Evolutionary conservation across 2,329 filamentous ascomycete species (phyloP).

Genomic region (Xylaria sp.): DNA sequence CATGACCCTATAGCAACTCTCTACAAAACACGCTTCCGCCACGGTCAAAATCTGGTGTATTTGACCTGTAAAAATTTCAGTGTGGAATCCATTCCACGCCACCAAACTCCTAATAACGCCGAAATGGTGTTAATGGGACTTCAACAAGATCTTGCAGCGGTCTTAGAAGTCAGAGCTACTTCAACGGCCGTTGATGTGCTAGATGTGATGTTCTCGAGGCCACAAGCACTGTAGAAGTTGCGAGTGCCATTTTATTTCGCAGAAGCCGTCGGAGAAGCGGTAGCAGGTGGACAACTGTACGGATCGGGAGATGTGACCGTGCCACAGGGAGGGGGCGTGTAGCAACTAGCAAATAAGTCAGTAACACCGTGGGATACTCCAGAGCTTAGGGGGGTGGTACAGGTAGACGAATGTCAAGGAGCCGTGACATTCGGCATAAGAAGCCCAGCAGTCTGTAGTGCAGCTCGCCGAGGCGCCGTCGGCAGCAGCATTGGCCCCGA

Average conservation of each 20-base stretch:
- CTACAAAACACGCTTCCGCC: background rate
- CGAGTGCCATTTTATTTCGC: background rate
- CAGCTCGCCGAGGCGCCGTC: background rate
- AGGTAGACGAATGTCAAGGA: constrained; percentile 25
- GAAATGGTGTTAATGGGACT: background rate
- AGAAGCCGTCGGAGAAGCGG: background rate
- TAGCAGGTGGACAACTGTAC: constrained; percentile 21
- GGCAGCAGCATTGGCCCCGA: background rate
- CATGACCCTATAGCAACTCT: background rate
- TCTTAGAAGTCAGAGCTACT: background rate
- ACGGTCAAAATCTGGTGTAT: background rate
- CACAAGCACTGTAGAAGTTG: background rate
- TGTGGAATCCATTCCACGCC: too few species aligned
- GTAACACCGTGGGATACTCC: background rate
- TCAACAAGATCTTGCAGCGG: background rate
- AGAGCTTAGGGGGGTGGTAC: constrained; percentile 7
- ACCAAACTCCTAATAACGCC: background rate
- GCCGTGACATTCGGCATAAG: constrained; percentile 27
- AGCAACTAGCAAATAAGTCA: constrained; percentile 23
- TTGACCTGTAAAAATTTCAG: background rate
- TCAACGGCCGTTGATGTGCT: background rate
- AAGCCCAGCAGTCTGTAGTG: constrained; percentile 25
- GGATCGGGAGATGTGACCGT: constrained; percentile 23
- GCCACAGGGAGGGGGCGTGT: constrained; percentile 30
- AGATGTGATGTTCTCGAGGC: background rate